Percentiles rank a stretch among this genome's conserved stretches.
phyloP scores from a whole-genome alignment of 2,329 filamentous ascomycete species.

The Lasiodiplodia theobromae region DNA sequence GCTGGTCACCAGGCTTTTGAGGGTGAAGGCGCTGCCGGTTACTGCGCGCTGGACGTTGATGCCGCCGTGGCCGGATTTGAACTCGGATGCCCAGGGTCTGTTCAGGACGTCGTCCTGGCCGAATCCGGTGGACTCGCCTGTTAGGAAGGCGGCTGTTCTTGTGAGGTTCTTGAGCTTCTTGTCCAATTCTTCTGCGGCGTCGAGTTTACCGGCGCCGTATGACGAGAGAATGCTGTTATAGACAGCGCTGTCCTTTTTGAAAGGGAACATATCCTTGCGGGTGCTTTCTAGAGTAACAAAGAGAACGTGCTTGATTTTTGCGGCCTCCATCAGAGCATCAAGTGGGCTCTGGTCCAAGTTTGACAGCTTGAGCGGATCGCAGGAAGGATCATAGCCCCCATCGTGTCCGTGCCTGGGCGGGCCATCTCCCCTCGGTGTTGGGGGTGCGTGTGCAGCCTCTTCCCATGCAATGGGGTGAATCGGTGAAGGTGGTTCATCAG shows the following conservation, averaged over 20 bases:
- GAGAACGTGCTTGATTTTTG: constrained; percentile 50
- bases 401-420: background rate
- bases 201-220: constrained; percentile 36
- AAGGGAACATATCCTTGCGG: constrained; percentile 51
- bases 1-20: constrained; percentile 49
- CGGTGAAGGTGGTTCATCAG: background rate
- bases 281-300: constrained; percentile 50
- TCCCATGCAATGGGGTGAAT: background rate
- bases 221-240: constrained; percentile 41
- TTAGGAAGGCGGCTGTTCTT: constrained; percentile 44
- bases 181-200: constrained; percentile 33
- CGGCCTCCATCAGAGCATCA: constrained; percentile 39
- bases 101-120: constrained; percentile 30
- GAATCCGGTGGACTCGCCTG: constrained; percentile 44
- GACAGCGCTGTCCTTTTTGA: constrained; percentile 45
- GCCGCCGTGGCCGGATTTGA: constrained; percentile 35
- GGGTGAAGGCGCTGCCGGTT: constrained; percentile 49
- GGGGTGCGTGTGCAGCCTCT: background rate
- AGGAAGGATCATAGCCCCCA: constrained; percentile 41
- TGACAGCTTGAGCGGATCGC: constrained; percentile 48
- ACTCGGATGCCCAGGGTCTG: background rate
- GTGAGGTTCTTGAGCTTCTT: constrained; percentile 41
- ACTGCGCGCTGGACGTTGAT: constrained; percentile 41
- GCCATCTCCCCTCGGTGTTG: background rate
- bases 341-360: constrained; percentile 45